Base-by-base conservation (phyloP, 768 basidiomycete genomes). In the Royoungia palumana region DNA sequence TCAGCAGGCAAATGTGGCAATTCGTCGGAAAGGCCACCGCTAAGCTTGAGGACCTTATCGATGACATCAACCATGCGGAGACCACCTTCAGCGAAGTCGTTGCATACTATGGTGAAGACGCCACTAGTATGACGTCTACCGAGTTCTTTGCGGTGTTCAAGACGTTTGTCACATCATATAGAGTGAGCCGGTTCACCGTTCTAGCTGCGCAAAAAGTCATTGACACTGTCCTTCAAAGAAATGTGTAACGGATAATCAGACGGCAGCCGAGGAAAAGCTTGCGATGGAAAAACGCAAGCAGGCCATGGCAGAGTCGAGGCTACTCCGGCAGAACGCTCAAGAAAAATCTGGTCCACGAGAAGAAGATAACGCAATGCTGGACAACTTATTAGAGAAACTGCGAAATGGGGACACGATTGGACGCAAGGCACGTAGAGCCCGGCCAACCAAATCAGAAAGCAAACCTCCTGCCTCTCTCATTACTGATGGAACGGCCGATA, bases 101-200 rank as follows among this genome's bases (percentile, higher is more conserved):
- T 50, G 83, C 77, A 48, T 95, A 92, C 63, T 99, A 89, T 62
- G 94, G 94, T 11, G 96, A 99, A 68, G 94, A 96, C 34, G 86
- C 90, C 57, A 89, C 86, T 67, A 87, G 75, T 53, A 83, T 87
- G 80, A 71, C 85, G 41, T 91, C 93, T 0, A 77, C 87, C 4
- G 95, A 97, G 61, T 99, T 98, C 72, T 99, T 92, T 70, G 92
- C 84, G 12, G 85, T 95, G 58, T 97, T 98, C 80, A 94, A 96
- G 72, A 96, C 91, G 2, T 99, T 99, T 60, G 80, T 94, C 22
- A 94, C 87, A 0, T 95, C 94, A 2, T 99, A 94, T 69, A 85
- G 76, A 77, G 89, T 89, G 55, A 49, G 75, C 5, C 46, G 34
- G 16, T 34, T 19, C 14, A 32, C 14, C 13, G 13, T 35, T 27